These are phyloP conservation scores for Wallacemonas collosoma DNA, from an alignment of 208 protist species.

Conservation along the genomic window DNA sequence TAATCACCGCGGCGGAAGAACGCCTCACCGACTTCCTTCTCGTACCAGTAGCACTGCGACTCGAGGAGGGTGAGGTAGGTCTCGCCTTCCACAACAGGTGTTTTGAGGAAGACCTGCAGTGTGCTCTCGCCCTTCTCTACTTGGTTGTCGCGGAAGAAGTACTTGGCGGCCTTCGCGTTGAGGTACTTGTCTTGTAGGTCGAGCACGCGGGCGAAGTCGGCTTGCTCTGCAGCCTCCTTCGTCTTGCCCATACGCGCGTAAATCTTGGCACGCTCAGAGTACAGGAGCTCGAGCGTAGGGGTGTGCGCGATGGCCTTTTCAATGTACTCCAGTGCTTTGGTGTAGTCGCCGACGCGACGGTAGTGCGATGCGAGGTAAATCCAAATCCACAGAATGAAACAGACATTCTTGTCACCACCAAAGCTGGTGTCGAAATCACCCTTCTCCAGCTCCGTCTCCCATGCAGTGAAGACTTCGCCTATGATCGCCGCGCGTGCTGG, in stretches of 20 bases:
- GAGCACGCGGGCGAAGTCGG: slow-evolving; percentile 88
- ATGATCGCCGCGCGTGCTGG: slow-evolving; percentile 69
- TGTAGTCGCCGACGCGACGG: slow-evolving; percentile 63
- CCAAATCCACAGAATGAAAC: slow-evolving; percentile 88
- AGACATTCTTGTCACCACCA: slow-evolving; percentile 61
- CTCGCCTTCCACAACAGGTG: slow-evolving; percentile 42
- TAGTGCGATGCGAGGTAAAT: slow-evolving; percentile 92
- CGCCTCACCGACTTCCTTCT: slow-evolving; percentile 88
- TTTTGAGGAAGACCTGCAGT: slow-evolving; percentile 92
- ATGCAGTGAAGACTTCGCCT: slow-evolving; percentile 68
- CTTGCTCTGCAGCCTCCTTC: slow-evolving; percentile 65
- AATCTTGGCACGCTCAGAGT: slow-evolving; percentile 91
- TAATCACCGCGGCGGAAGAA: slow-evolving; percentile 83
- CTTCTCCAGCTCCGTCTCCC: slow-evolving; percentile 60
- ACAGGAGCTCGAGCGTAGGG: slow-evolving; percentile 95
- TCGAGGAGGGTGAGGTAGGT: slow-evolving; percentile 86
- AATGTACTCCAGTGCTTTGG: slow-evolving; percentile 78
- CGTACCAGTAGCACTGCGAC: slow-evolving; percentile 98
- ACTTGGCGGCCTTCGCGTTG: slow-evolving; percentile 94
- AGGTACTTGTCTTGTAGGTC: slow-evolving; percentile 97
- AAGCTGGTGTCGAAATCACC: slow-evolving; percentile 70
- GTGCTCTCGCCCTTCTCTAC: slow-evolving; percentile 78
- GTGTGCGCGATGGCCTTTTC: slow-evolving; percentile 94
- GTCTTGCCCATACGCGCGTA: slow-evolving; percentile 79
- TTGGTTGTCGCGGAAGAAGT: slow-evolving; percentile 89